phyloP scores from a whole-genome alignment of 176 grass and related monocot species.

The Oryza coarctata region DNA sequence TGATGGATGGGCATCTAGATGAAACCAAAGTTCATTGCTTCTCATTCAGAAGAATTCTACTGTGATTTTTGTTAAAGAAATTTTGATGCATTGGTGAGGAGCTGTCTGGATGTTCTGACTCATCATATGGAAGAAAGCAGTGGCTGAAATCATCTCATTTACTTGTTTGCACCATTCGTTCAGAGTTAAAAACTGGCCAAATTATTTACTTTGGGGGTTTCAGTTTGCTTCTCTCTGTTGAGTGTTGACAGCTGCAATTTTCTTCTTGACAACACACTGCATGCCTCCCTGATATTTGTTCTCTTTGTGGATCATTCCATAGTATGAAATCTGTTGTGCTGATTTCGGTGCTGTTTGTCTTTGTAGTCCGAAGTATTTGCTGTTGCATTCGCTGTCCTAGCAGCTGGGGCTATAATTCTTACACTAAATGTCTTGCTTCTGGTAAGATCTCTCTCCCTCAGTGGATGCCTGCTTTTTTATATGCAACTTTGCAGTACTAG shows the following conservation, averaged over 20 bases:
- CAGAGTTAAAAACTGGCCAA: not conserved
- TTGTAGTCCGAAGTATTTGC: constrained; percentile 99
- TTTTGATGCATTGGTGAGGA: not conserved
- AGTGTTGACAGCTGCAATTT: not conserved
- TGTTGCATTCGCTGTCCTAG: constrained; percentile 95
- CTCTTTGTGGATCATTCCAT: not conserved
- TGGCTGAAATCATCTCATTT: not conserved
- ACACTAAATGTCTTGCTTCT: constrained; percentile 96
- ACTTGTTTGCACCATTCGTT: not conserved
- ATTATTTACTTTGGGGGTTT: not conserved
- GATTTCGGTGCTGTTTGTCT: constrained; percentile 24
- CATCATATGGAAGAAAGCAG: constrained; percentile 7
- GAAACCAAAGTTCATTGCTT: not conserved
- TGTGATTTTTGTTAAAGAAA: constrained; percentile 17
- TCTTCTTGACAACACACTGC: not conserved
- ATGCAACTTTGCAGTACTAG: not conserved
- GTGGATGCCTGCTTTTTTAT: not conserved
- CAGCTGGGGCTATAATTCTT: constrained; percentile 93
- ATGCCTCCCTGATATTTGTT: not conserved
- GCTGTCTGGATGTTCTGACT: not conserved
- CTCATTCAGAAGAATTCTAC: constrained; percentile 17
- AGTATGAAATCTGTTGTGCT: not conserved
- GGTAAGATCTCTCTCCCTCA: constrained; percentile 38
- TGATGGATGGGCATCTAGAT: not conserved
- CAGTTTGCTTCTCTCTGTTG: not conserved